Percentiles rank a stretch among this genome's conserved stretches.
These are phyloP conservation scores for Aegilops umbellulata DNA, from an alignment of 176 grass and related monocot species.

Conservation along the genomic window DNA sequence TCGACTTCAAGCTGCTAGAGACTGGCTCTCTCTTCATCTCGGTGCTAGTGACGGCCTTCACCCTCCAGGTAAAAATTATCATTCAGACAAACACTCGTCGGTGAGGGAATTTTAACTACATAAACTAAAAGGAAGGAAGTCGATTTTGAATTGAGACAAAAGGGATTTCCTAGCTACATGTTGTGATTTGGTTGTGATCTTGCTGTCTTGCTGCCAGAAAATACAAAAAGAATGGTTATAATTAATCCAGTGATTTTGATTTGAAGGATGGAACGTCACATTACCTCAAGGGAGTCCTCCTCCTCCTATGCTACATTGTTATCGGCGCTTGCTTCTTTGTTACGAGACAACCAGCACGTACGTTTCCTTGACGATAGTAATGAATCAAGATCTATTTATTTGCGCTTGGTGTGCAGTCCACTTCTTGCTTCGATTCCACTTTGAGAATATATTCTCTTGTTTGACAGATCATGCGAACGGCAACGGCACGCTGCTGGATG, in stretches of 20 bases:
- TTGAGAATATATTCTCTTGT: slow-evolving; percentile 17
- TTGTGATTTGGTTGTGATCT: not conserved
- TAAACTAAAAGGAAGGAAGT: not conserved
- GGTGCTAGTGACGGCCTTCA: slow-evolving; percentile 70
- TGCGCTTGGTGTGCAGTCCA: not conserved
- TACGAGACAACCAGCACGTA: slow-evolving; percentile 55
- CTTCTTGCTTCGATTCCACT: not conserved
- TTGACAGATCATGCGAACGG: slow-evolving; percentile 21
- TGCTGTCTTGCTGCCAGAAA: not conserved
- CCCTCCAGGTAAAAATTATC: slow-evolving; percentile 60
- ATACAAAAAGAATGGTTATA: not conserved
- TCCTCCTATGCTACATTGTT: slow-evolving; percentile 78
- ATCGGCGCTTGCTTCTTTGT: slow-evolving; percentile 87
- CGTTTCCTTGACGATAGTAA: not conserved
- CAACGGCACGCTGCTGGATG: slow-evolving; percentile 14
- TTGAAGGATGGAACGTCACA: slow-evolving; percentile 80
- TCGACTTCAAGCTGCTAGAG: slow-evolving; percentile 82
- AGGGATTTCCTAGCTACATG: not conserved
- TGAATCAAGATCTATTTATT: not conserved
- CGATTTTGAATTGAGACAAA: not conserved
- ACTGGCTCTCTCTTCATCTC: slow-evolving; percentile 68
- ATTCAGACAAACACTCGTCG: not conserved
- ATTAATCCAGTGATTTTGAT: not conserved
- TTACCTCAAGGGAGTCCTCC: slow-evolving; percentile 83
- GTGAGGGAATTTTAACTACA: not conserved